Evolutionary conservation across 2,329 filamentous ascomycete genomes (phyloP).

Genomic region (Cercospora sp.): DNA sequence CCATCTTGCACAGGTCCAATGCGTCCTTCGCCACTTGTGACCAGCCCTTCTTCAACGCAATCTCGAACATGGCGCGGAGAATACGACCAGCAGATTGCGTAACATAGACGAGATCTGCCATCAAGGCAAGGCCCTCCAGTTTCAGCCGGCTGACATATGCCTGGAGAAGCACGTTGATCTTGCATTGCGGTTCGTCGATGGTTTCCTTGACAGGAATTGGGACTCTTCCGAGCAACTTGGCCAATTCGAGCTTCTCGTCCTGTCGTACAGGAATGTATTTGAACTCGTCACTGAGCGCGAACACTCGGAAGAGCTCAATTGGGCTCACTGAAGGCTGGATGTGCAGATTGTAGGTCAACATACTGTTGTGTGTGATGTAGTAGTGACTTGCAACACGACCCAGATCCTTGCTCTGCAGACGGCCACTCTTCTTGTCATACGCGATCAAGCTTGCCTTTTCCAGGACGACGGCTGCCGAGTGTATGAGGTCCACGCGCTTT

Average conservation of each 20-base stretch:
- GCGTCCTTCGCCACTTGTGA: conserved; percentile 88
- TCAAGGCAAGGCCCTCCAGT: conserved; percentile 88
- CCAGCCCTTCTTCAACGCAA: conserved; percentile 96
- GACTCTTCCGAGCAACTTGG: conserved; percentile 83
- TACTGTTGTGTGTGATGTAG: conserved; percentile 94
- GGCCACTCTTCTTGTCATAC: conserved; percentile 91
- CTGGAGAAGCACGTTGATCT: conserved; percentile 96
- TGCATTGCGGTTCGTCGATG: conserved; percentile 93
- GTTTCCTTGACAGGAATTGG: conserved; percentile 97
- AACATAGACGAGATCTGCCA: conserved; percentile 98
- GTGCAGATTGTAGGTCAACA: conserved; percentile 95
- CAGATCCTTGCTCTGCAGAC: conserved; percentile 86
- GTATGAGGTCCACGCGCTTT: conserved; percentile 94
- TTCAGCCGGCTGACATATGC: conserved; percentile 95
- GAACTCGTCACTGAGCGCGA: conserved; percentile 94
- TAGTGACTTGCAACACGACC: conserved; percentile 96
- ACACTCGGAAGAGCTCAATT: conserved; percentile 95
- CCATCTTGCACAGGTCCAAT: conserved; percentile 96
- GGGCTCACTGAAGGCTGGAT: conserved; percentile 90
- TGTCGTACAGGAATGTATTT: conserved; percentile 98
- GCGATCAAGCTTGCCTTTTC: conserved; percentile 88
- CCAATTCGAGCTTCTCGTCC: conserved; percentile 94
- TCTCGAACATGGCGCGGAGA: conserved; percentile 91
- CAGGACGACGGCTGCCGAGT: conserved; percentile 84
- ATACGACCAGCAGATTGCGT: conserved; percentile 98